Evolutionary conservation across 495 filamentous ascomycete species (phyloP), one percentile per base, ranked within the genome.

Genomic region (Xylaria castorea): DNA sequence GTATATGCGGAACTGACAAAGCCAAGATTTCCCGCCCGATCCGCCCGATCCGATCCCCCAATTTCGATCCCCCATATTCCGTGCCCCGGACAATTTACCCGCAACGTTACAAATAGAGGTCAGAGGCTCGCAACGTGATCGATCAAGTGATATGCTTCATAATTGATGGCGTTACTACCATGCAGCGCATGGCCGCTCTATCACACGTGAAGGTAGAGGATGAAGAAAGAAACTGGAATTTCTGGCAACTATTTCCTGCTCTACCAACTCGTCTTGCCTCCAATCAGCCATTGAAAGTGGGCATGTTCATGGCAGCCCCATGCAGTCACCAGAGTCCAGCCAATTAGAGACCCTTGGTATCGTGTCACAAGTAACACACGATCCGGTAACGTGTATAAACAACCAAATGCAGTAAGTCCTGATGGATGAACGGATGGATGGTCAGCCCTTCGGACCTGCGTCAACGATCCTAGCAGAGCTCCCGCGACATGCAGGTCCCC

Each of bases 231-330:
- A 70, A 50, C 25, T 50, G 27, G 38, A 25, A 34, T 70, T 7
- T 44, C 42, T 11, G 36, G 22, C 46, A 38, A 53, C 50, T 38
- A 12, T 58, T 30, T 42, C 22, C 36, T 51, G 40, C 53, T 57
- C 30, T 50, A 22, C 51, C 30, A 44, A 32, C 51, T 36, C 12
- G 51, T 60, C 20, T 60, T 9, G 27, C 44, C 30, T n/a, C 66
- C 36, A 57, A 20, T 18, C 38, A 55, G 57, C 55, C 67, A 70
- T 70, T 38, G 38, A 20, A 70, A 70, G 67, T 70, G 67, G 67
- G 18, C 51, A 51, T 60, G 51, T 38, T 60, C 53, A 60, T 25
- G 53, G 22, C 38, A 36, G 40, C 42, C 40, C 55, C 55, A 25
- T 60, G 42, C 38, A 50, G 42, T 40, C 22, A 40, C n/a, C 50